Evolutionary conservation across 2,329 filamentous ascomycete species (phyloP), one percentile per base, ranked within the genome.

Genomic region (Xylariaceae sp.): DNA sequence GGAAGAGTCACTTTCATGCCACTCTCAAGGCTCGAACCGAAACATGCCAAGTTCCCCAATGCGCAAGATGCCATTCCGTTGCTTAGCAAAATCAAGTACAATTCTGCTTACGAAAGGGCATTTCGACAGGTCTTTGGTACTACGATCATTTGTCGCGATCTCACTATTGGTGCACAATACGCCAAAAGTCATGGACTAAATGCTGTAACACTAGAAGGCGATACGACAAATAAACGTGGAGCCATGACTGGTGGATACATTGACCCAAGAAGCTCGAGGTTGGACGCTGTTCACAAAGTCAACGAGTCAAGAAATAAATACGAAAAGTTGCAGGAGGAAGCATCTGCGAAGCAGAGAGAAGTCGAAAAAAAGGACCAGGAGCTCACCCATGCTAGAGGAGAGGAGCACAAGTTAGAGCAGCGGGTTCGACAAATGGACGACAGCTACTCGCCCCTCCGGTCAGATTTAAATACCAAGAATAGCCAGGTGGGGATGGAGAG

Each of bases 121-220:
- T 94, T 99, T 67, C 85, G 89, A 64, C 91, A 96, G 65, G 90
- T 99, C 1, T 99, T 99, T 70, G 94, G 91, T 42, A 95, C 90
- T 68, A 94, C 90, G 0, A 90, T 99, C 45, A 87, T 99, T 48
- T 97, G 94, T 59, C 91, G 92, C 2, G 95, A 90, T 58, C 74
- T 99, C 54, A 82, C 88, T 43, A 82, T 96, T 51, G 94, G 91
- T 42, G 83, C 87, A 11, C 90, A 96, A 64, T 96, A 96, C 66
- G 89, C 94, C 18, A 83, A 92, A 62, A 95, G 88, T 61, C 92
- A 97, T 62, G 88, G 88, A 15, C 85, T 97, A 19, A 90, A 90
- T 61, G 91, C 90, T 32, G 96, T 99, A 58, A 99, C 94, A 0
- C 87, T 89, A 3, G 91, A 97, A 49, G 94, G 94, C 68, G 92